Base-by-base conservation (phyloP, 345 rosid genomes). In the Luvunga scandens region DNA sequence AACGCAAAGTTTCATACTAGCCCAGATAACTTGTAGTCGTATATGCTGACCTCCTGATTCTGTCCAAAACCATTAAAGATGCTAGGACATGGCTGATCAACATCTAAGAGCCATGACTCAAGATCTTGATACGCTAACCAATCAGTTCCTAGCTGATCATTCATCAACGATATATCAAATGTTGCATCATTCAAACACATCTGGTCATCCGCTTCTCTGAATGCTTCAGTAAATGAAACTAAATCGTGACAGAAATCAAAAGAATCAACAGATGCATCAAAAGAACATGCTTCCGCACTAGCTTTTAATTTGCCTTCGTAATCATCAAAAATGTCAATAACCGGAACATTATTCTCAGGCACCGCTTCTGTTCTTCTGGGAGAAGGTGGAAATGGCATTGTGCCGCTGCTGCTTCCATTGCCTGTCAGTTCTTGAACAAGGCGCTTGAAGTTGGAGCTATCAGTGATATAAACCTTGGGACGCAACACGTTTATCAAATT, bases 381-480 rank as follows among this genome's bases (percentile, higher is more conserved):
- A 50, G 75, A 27, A 60, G 68, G 4, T 9, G 57, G 31, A 27
- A 27, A 27, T 22, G 66, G 28, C 33, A 57, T 2, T 25, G 22
- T 60, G 24, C 25, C 25, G 50, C 24, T 57, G 24, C 66, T 48
- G 19, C 19, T 39, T 19, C 30, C 60, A 28, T 81, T 84, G 27
- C 92, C 87, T 6, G 89, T 87, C 14, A 89, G 81, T 57, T 85
- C 81, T 70, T 89, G 92, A 76, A 89, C 90, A 1, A 89, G 88
- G 19, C 55, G 67, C 83, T 85, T 85, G 85, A 89, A 89, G 84
- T 72, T 81, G 14, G 88, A 80, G 71, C 27, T 53, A 63, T 85
- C 86, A 5, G 92, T 85, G 69, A 86, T 89, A 79, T 84, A 85
- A 14, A 87, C 90, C 67, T 81, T 89, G 28, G 90, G 92, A 60